Evolutionary conservation across 345 rosid species (phyloP), one percentile per base, ranked within the genome.

Genomic region (Gossypium anomalum): DNA sequence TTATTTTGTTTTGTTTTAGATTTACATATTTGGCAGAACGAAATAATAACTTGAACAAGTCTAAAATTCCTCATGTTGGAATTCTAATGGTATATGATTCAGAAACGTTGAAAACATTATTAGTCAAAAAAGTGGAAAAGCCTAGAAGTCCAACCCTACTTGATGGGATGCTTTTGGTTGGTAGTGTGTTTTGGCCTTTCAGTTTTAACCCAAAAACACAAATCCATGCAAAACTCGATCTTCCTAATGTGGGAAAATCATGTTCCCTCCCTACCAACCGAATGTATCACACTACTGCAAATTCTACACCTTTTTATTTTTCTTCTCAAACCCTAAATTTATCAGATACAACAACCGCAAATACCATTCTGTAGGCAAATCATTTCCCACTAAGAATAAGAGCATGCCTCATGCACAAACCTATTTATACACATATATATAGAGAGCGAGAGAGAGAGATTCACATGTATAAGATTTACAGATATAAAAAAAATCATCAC

Each of bases 281-380:
- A 10, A 12, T 4, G 7, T 23, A 23, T 58, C 34, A 58, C 17
- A 25, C n/a, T n/a, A 25, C 9, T 5, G 41, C 9, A 25, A 38
- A 60, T 60, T 13, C 0, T 3, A n/a, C 25, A 56, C 60, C 11
- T 20, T 53, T 49, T n/a, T 53, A 19, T 0, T 1, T 2, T 56
- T 57, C 22, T 57, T 55, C n/a, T 17, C 8, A 4, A 88, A 88
- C 70, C 43, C 92, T 93, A 57, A 57, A 57, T 20, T 9, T 22
- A 6, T 16, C 10, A 55, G 62, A 57, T 13, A 60, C 29, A 25
- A 13, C 11, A 4, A 14, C 9, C 41, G 6, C 38, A 59, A 59
- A 5, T 5, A 34, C 41, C 41, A 4, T 34, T 34, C 41, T 23
- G 4, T 59, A 25, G 15, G n/a, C 25, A 57, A 57, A 20, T 20